A percentile compares a stretch with the other conserved stretches of the same genome.
Conservation (phyloP, 208 protist species). For the Trypanosoma conorhini region DNA sequence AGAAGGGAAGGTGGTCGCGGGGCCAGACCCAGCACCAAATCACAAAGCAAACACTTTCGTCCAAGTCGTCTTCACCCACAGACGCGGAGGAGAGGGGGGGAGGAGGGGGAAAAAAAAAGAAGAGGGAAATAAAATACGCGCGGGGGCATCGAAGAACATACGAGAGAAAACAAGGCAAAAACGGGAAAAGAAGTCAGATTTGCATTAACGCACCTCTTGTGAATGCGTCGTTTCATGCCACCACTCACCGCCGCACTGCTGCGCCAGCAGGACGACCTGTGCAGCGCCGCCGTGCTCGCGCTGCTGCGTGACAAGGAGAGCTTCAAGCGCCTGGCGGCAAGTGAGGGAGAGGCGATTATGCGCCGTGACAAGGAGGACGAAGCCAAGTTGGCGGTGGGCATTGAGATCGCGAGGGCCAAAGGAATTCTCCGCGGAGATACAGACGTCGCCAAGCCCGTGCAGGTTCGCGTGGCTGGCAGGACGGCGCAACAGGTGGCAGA, state of each 20-base stretch:
- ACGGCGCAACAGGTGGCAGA: conserved; percentile 79
- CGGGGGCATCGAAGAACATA: no score
- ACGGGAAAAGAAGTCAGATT: neutral
- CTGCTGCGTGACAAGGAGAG: conserved; percentile 42
- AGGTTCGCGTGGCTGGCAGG: conserved; percentile 73
- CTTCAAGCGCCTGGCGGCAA: conserved; percentile 61
- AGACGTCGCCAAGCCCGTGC: conserved; percentile 25
- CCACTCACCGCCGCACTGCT: conserved; percentile 51
- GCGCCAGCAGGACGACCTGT: conserved; percentile 80
- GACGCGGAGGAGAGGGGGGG: neutral
- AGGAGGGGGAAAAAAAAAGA: neutral
- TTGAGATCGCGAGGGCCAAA: conserved; percentile 67
- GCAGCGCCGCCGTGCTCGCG: conserved; percentile 61
- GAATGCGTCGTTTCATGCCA: conserved; percentile 8
- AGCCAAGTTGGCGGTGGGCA: conserved; percentile 85
- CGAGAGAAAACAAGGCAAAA: neutral
- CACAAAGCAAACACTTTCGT: neutral
- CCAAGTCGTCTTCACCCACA: conserved; percentile 20
- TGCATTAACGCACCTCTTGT: neutral
- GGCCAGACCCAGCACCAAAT: neutral
- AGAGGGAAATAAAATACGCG: neutral
- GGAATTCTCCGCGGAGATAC: conserved; percentile 58
- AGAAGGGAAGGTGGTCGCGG: neutral
- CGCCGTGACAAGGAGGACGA: conserved; percentile 85
- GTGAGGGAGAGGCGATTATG: conserved; percentile 77